Base-by-base conservation (phyloP, 108 stramenopile genomes). In the Skeletonema costatum region DNA sequence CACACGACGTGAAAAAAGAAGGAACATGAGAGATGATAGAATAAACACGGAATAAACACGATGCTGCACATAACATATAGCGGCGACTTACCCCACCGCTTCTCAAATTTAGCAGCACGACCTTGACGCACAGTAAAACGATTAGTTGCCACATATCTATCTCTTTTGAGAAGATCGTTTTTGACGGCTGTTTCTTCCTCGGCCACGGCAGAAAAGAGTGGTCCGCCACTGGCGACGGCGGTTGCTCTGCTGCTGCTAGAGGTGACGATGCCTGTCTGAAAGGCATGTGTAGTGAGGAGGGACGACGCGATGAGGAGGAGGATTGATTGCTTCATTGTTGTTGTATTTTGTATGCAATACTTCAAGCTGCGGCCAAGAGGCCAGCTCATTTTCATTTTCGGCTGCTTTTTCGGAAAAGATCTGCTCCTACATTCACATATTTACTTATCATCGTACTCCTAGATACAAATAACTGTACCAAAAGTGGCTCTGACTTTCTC, bases 141-240 rank as follows among this genome's bases (percentile, higher is more conserved):
- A 65, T 93, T 93, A 7, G 93, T 90, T 21, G 89, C 93, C n/a
- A 93, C 76, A 61, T 93, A 93, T 10, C 93, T 86, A 85, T 93
- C 93, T 48, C 93, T 84, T 33, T 81, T 86, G 44, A 91, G 70
- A 48, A 88, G 60, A 66, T 82, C 87, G 16, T 33, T 36, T 2
- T 32, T 36, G 6, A n/a, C 36, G n/a, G 62, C 19, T n/a, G 62
- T 36, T 17, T n/a, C 25, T 21, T 38, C 32, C 5, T 63, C 31
- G 62, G 62, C 7, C 30, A 36, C 62, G 17, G 50, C 17, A 0
- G 50, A 51, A 17, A 51, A 51, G 2, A 51, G 50, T 6, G 50
- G 4, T 19, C 17, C 19, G 2, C 1, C 25, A 25, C 25, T 25
- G 25, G 25, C 25, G 0, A 0, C 17, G 17, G 14, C 14, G 44